Evolutionary conservation across 129 eudicot genomes (phyloP).

Genomic region (Tagetes erecta): DNA sequence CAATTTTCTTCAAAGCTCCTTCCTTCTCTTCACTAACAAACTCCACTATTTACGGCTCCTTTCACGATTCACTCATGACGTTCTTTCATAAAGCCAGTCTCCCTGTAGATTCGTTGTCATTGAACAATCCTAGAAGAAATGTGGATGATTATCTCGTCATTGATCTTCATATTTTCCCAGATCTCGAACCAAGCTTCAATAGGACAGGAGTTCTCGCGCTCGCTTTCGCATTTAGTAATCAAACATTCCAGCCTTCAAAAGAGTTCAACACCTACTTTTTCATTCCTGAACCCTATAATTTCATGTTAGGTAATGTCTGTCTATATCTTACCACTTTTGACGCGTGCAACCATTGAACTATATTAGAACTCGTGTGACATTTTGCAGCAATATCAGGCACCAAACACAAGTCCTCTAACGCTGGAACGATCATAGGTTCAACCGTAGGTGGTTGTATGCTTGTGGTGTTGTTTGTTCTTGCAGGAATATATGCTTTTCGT

Average conservation of each 20-base stretch:
- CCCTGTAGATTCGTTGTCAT: conserved; percentile 54
- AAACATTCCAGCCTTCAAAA: conserved; percentile 49
- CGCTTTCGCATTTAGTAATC: conserved; percentile 46
- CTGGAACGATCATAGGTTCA: conserved; percentile 41
- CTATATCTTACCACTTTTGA: background rate
- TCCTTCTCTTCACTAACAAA: conserved; percentile 56
- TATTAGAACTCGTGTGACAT: background rate
- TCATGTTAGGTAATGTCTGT: conserved; percentile 34
- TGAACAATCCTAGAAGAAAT: conserved; percentile 43
- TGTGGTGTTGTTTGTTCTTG: conserved; percentile 34
- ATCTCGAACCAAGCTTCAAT: conserved; percentile 49
- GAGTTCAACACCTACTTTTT: conserved; percentile 51
- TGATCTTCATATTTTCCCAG: conserved; percentile 56
- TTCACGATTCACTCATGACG: conserved; percentile 34
- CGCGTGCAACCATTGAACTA: background rate
- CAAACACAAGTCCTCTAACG: conserved; percentile 24
- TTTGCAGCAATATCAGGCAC: conserved; percentile 2
- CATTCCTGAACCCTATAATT: conserved; percentile 41
- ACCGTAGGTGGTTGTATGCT: conserved; percentile 39
- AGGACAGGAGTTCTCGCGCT: conserved; percentile 43
- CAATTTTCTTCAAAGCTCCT: conserved; percentile 52
- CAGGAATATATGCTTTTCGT: conserved; percentile 43
- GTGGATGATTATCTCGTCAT: conserved; percentile 45
- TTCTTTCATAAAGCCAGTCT: conserved; percentile 29
- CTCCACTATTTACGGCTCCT: conserved; percentile 27